Evolutionary conservation across 2,329 filamentous ascomycete species (phyloP).

Genomic region (Kalaharituber pfeilii): DNA sequence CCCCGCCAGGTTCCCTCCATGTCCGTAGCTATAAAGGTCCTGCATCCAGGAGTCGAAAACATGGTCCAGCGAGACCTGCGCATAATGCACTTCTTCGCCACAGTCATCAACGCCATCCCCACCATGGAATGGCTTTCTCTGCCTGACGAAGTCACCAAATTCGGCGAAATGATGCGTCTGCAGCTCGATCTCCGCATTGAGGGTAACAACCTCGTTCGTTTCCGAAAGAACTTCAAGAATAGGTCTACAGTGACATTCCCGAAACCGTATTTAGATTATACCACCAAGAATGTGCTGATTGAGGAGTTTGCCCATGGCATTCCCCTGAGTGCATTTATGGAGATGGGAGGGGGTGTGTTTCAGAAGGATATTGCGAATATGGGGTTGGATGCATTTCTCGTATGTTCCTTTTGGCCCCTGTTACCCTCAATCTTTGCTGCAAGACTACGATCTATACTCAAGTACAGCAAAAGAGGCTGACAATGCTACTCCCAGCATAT

Average conservation of each 20-base stretch:
- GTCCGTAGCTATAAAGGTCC: conserved; percentile 89
- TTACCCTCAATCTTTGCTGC: not conserved
- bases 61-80: conserved; percentile 76
- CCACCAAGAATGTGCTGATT: conserved; percentile 76
- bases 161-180: conserved; percentile 97
- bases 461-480: conserved; percentile 4
- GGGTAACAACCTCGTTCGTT: conserved; percentile 70
- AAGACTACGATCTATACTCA: not conserved
- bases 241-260: conserved; percentile 93
- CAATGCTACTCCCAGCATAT: conserved; percentile 41
- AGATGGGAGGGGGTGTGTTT: conserved; percentile 80
- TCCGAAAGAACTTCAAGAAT: conserved; percentile 77
- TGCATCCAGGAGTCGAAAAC: conserved; percentile 80
- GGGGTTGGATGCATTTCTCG: conserved; percentile 79
- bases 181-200: conserved; percentile 92
- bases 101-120: conserved; percentile 65
- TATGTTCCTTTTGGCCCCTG: conserved; percentile 6
- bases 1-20: conserved; percentile 60
- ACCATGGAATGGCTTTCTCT: conserved; percentile 96
- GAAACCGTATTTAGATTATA: conserved; percentile 81
- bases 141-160: conserved; percentile 82
- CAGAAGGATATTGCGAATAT: conserved; percentile 89
- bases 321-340: conserved; percentile 72
- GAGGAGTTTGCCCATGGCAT: conserved; percentile 95
- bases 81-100: conserved; percentile 89